phyloP scores from a whole-genome alignment of 352 stramenopile genomes.

The Aphanomyces stellatus region DNA sequence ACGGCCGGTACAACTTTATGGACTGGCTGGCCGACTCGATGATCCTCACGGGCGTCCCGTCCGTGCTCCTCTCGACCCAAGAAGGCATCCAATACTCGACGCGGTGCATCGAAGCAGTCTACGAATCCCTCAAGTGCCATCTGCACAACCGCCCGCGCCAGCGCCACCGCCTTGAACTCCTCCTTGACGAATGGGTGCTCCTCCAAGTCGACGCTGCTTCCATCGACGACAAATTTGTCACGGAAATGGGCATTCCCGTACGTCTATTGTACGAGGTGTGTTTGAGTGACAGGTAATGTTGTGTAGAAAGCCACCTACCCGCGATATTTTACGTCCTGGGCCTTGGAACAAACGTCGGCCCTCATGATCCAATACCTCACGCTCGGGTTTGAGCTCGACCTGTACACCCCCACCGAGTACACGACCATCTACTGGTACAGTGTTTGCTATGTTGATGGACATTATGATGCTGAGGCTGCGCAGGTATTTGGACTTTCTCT shows the following conservation, averaged over 20 bases:
- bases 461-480: too few species aligned
- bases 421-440: slow-evolving; percentile 68
- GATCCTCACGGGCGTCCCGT: slow-evolving; percentile 72
- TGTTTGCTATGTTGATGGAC: too few species aligned
- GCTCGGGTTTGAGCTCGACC: slow-evolving; percentile 63
- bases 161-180: slow-evolving; percentile 62
- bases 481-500: slow-evolving; percentile 80
- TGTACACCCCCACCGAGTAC: slow-evolving; percentile 65
- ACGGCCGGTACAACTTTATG: slow-evolving; percentile 75
- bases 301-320: slow-evolving; percentile 58
- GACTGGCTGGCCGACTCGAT: slow-evolving; percentile 75
- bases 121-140: slow-evolving; percentile 75
- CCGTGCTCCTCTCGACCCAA: slow-evolving; percentile 74
- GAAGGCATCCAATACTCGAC: slow-evolving; percentile 72
- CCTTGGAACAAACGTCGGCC: slow-evolving; percentile 54
- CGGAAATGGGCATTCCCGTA: slow-evolving; percentile 78
- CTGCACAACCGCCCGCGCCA: slow-evolving; percentile 77
- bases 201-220: slow-evolving; percentile 59
- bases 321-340: slow-evolving; percentile 78
- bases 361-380: slow-evolving; percentile 77
- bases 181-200: slow-evolving; percentile 73
- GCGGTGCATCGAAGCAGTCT: slow-evolving; percentile 68
- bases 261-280: not conserved
- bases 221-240: slow-evolving; percentile 73
- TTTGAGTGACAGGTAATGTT: not conserved